phyloP scores from a whole-genome alignment of 805 yeast species.

The Candida sakaeoensis region DNA sequence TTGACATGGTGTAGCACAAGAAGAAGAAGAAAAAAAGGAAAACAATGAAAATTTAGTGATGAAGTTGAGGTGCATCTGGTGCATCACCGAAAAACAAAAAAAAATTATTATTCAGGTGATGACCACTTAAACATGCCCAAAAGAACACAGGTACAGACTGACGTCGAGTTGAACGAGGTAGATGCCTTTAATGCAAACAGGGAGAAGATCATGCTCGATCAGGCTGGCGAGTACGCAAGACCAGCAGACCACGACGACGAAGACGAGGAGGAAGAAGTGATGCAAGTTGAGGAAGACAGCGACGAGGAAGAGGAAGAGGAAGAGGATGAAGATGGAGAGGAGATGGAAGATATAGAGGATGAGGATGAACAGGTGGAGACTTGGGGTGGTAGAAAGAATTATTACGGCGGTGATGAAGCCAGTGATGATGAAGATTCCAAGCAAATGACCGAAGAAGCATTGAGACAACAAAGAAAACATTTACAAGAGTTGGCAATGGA shows the following conservation, averaged over 20 bases:
- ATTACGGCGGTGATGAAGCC: constrained; percentile 60
- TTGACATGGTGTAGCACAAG: no score
- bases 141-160: constrained; percentile 12
- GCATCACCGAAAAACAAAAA: no score
- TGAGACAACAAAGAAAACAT: constrained; percentile 73
- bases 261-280: constrained; percentile 49
- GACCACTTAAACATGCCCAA: constrained; percentile 19
- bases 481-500: constrained; percentile 70
- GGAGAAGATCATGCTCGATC: constrained; percentile 54
- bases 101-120: constrained; percentile 13
- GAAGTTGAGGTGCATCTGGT: neutral
- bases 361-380: constrained; percentile 31
- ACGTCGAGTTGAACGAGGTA: constrained; percentile 57
- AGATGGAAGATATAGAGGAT: constrained; percentile 23
- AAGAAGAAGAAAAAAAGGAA: no score
- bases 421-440: constrained; percentile 76
- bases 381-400: constrained; percentile 45
- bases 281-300: constrained; percentile 31
- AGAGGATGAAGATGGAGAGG: constrained; percentile 32
- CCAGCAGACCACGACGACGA: constrained; percentile 24
- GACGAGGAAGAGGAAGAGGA: constrained; percentile 37
- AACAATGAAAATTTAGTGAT: neutral
- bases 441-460: constrained; percentile 82
- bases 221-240: constrained; percentile 47
- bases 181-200: constrained; percentile 62